Base-by-base conservation (phyloP, 805 yeast genomes). In the Saccharomycopsis synnaedendra region DNA sequence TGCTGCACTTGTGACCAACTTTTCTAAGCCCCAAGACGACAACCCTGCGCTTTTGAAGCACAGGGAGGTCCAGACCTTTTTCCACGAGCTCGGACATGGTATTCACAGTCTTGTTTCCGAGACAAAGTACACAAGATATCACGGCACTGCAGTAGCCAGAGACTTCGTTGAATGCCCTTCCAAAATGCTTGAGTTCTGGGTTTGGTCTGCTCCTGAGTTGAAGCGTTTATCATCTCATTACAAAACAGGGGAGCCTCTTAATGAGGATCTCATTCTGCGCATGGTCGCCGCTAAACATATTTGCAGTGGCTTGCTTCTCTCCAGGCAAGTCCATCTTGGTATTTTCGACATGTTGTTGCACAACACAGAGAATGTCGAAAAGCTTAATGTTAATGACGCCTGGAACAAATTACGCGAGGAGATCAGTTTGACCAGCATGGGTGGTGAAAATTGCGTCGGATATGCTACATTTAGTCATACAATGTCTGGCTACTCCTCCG, bases 101-200 rank as follows among this genome's bases (percentile, higher is more conserved):
- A 82, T 85, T 49, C 95, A 85, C 63, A 81, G 78, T 55, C 64
- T 85, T 42, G 71, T 85, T 47, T 85, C 89, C 8, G 68, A 72
- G 52, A 81, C 89, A 33, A 69, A 66, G 50, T 78, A 73, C 54
- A 69, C 82, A 2, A 71, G 80, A 51, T 85, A 84, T 64, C 82
- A 78, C 59, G 94, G 95, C 19, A 80, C 89, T 32, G 68, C 74
- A 35, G 93, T 84, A 41, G 77, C 82, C 39, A 72, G 93, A 72
- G 95, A 86, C 64, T 85, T 86, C 64, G 95, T 86, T 42, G 95
- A 85, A 63, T 85, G 89, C 51, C 95, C 95, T 28, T 84, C 94
- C 1, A 95, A 86, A 66, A 76, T 86, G 80, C 69, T 85, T 56
- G 95, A 86, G 63, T 83, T 76, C 62, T 86, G 90, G 86, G 80